These are phyloP conservation scores for Arbutus unedo DNA, from an alignment of 148 eudicot genomes.

Conservation along the genomic window DNA sequence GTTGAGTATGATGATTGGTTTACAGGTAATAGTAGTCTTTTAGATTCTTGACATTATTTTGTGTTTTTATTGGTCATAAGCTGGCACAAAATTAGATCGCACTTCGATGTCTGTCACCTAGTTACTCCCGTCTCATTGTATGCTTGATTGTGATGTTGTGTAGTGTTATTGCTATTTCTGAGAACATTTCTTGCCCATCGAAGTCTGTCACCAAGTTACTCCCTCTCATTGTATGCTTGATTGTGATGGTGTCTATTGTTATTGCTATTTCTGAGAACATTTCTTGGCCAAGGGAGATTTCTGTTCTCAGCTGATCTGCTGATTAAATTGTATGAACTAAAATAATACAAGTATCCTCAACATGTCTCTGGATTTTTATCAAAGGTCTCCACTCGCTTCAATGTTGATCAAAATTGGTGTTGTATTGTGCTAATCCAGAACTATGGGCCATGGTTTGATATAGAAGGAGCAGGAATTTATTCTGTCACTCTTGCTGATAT, in stretches of 20 bases:
- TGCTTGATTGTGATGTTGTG: background rate
- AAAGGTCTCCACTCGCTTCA: background rate
- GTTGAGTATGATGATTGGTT: slow-evolving; percentile 52
- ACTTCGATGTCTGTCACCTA: background rate
- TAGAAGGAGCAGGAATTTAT: slow-evolving; percentile 40
- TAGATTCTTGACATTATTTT: background rate
- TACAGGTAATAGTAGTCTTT: slow-evolving; percentile 34
- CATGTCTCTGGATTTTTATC: background rate
- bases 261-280: background rate
- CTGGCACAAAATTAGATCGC: background rate
- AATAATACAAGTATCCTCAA: background rate
- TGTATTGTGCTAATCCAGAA: slow-evolving; percentile 32
- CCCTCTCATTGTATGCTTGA: background rate
- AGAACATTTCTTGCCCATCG: background rate
- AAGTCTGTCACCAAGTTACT: background rate
- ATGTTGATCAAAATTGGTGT: background rate
- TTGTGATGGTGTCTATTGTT: background rate
- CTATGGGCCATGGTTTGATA: slow-evolving; percentile 57
- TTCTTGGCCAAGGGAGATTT: background rate
- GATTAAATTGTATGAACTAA: background rate
- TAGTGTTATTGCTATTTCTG: background rate
- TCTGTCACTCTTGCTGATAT: slow-evolving; percentile 37
- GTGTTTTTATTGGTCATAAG: background rate
- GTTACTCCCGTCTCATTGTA: background rate
- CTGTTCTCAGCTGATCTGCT: background rate